Evolutionary conservation across 306 rosid species (phyloP).

Genomic region (Vigna hirtella): DNA sequence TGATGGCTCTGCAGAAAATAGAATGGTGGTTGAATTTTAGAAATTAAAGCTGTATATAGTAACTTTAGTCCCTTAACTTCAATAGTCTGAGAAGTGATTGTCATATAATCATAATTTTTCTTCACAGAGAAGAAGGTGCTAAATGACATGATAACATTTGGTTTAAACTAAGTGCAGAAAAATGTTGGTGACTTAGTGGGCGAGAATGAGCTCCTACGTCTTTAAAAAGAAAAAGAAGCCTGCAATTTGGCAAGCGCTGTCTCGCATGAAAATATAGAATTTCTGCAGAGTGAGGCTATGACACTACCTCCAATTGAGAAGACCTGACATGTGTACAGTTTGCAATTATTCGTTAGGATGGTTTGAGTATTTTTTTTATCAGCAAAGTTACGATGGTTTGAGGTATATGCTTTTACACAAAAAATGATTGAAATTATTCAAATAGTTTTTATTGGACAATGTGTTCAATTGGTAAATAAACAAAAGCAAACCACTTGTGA

Average conservation of each 20-base stretch:
- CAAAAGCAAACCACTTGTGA: not conserved
- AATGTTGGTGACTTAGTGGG: not conserved
- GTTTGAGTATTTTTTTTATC: too few species aligned
- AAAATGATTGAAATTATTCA: too few species aligned
- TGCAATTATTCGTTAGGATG: not conserved
- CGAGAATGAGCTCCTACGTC: not conserved
- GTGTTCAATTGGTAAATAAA: not conserved
- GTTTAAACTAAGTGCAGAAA: not conserved
- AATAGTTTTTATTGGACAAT: not conserved
- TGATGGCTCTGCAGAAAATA: slow-evolving; percentile 24
- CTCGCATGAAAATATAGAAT: slow-evolving; percentile 34
- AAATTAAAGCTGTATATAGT: slow-evolving; percentile 25
- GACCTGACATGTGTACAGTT: not conserved
- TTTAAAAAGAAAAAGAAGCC: slow-evolving; percentile 13
- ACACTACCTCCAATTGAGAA: not conserved
- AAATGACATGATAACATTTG: not conserved
- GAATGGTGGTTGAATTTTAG: slow-evolving; percentile 24
- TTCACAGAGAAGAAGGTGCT: slow-evolving; percentile 11
- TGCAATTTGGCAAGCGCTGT: not conserved
- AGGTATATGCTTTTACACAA: not conserved
- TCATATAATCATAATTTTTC: slow-evolving; percentile 17
- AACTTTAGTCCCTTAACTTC: slow-evolving; percentile 5
- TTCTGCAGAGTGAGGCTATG: slow-evolving; percentile 13
- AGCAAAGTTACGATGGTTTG: not conserved
- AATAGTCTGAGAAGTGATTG: slow-evolving; percentile 27